These are phyloP conservation scores for Wallacemonas sp. DNA, from an alignment of 208 protist species.

Conservation along the genomic window DNA sequence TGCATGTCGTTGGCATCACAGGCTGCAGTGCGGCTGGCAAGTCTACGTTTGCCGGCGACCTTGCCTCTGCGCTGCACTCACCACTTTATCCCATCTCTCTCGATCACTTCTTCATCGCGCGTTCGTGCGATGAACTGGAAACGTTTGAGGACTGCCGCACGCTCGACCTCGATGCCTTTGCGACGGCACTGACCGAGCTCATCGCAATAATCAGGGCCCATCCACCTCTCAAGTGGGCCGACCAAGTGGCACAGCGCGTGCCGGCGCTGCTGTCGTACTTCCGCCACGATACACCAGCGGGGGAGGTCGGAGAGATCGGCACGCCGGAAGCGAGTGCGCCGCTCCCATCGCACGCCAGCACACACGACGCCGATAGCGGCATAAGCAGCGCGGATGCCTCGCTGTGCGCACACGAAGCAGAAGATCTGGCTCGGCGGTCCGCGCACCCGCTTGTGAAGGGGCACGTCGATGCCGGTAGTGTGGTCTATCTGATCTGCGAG, in stretches of 20 bases:
- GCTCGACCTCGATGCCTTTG: constrained; percentile 20
- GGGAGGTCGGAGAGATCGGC: too few relatives aligned
- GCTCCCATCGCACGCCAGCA: too few relatives aligned
- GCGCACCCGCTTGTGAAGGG: too few relatives aligned
- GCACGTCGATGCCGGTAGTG: background rate
- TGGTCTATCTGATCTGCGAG: constrained; percentile 51
- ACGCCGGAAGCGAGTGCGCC: background rate
- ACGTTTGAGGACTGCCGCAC: constrained; percentile 66
- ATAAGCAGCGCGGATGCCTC: constrained; percentile 23
- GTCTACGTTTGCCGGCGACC: constrained; percentile 32
- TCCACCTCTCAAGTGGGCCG: background rate
- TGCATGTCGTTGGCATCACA: constrained; percentile 36
- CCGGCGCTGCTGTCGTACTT: constrained; percentile 5
- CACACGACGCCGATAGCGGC: too few relatives aligned
- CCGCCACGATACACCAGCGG: too few relatives aligned
- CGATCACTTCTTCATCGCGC: constrained; percentile 44
- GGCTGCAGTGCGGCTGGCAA: constrained; percentile 67
- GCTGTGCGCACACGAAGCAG: constrained; percentile 35
- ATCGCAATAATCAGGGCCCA: background rate
- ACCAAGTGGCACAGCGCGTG: background rate
- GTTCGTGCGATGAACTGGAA: constrained; percentile 25
- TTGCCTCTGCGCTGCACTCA: constrained; percentile 31
- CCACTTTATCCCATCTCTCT: constrained; percentile 50
- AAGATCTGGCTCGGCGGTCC: constrained; percentile 20
- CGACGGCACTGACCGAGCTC: constrained; percentile 12